Base-by-base conservation (phyloP, 2,329 filamentous ascomycete genomes). In the Fusarium agapanthi region DNA sequence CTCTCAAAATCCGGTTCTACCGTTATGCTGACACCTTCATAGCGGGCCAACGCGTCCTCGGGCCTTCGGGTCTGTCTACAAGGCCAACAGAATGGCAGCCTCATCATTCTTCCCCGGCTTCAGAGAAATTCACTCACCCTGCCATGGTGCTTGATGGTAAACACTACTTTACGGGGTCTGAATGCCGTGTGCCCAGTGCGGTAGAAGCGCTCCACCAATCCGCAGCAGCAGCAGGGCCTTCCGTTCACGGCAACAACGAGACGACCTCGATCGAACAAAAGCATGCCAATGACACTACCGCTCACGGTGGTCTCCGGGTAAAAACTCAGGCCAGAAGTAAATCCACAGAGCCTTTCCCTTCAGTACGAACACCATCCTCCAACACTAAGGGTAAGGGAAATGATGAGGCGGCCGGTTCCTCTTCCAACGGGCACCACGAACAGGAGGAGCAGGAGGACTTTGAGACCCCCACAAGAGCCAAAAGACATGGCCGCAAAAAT, bases 31-130 rank as follows among this genome's bases (percentile, higher is more conserved):
- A 81, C 47, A 24, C 37, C 38, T n/a, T 32, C 16, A 30, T 32
- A 83, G 81, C 78, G 43, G 79, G 77, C 9, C 74, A 81, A 55
- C 72, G 44, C 9, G 60, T 79, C 22, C 76, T 80, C 43, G 61
- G 70, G 11, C 47, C 68, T 10, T 76, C 73, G 41, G 81, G 81
- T 7, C 72, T 82, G 13, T 79, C 79, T 20, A 70, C 75, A 24
- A 22, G 16, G 8, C 76, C 75, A 18, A 80, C 80, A 6, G 34
- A 71, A 22, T 50, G 59, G 20, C 59, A 40, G 37, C 66, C 73
- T 38, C 75, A 79, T 51, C 69, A 51, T 9, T 67, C 63, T 45
- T 76, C 74, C 8, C 74, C 75, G 7, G n/a, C 51, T 4, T 69
- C 73, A 11, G 67, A 58, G 38, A 73, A 77, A 30, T 65, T 61